Base-by-base conservation (phyloP, 176 grass and related monocot genomes). In the Oryza glumipatula region DNA sequence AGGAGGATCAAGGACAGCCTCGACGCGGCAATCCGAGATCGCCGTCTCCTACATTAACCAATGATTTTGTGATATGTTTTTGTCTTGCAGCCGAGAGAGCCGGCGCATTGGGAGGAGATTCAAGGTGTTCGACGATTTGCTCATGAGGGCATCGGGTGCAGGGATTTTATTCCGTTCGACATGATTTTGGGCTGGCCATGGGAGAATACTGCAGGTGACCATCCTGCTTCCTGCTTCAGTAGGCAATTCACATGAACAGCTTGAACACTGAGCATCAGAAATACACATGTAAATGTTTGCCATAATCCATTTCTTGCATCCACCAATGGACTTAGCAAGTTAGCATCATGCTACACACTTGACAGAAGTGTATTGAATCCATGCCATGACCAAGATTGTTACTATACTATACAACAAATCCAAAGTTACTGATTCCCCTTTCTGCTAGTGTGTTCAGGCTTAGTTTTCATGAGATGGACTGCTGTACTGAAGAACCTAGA, bases 241-340 rank as follows among this genome's bases (percentile, higher is more conserved):
- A 66, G 84, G 45, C 64, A 51, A 68, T 30, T 88, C 28, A 67
- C 82, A 78, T 77, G 80, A 44, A 65, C 67, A 47, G 76, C 74
- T 82, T 82, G 72, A 70, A 61, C 21, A 38, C 85, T 72, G 64
- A 60, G 33, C 43, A 90, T 70, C 69, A 76, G 44, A 85, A 85
- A 90, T 66, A 88, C 73, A 86, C 14, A 69, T 75, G 2, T 45
- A 85, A 58, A 77, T 38, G 5, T 38, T 47, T 82, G 54, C 84
- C 86, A 10, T 61, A 69, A 58, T 81, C 68, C 86, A 81, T 68
- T 68, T 87, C 54, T 16, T 85, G 68, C 65, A 45, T 87, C 4
- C 1, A 46, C 4, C 22, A 14, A 79, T 77, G 66, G 76, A 76
- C 80, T 16, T 82, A 81, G 35, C 67, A 88, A 76, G 76, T 16